These are phyloP conservation scores for Aspergillus haitiensis DNA, from an alignment of 495 filamentous ascomycete species.

Conservation along the genomic window DNA sequence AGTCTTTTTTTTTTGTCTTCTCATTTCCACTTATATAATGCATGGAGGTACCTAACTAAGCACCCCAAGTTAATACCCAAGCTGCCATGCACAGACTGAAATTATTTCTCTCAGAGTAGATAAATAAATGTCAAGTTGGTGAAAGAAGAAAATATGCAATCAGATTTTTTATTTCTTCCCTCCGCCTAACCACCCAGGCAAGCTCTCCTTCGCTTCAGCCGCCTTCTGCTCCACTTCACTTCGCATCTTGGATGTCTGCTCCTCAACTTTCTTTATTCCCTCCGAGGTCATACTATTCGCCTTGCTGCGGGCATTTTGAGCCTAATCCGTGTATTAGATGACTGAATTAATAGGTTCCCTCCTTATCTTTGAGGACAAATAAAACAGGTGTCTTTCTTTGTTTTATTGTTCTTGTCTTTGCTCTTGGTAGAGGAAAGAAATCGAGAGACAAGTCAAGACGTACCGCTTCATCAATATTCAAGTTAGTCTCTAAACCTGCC, in stretches of 20 bases:
- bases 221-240: constrained; percentile 74
- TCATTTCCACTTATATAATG: too few relatives aligned
- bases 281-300: constrained; percentile 42
- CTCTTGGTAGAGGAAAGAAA: background rate
- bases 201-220: constrained; percentile 71
- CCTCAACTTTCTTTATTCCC: constrained; percentile 55
- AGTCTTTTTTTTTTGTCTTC: too few relatives aligned
- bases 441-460: constrained; percentile 21
- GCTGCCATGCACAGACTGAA: too few relatives aligned
- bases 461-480: constrained; percentile 58
- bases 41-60: too few relatives aligned
- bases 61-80: too few relatives aligned
- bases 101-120: too few relatives aligned
- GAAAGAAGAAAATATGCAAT: constrained; percentile 4
- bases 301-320: constrained; percentile 60
- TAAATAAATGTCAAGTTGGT: background rate
- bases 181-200: constrained; percentile 76
- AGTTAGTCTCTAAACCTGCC: constrained; percentile 50
- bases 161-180: constrained; percentile 51
- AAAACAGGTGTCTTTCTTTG: too few relatives aligned
- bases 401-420: background rate
- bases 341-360: too few relatives aligned
- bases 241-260: constrained; percentile 47
- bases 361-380: too few relatives aligned
- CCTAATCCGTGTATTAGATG: constrained; percentile 41